Evolutionary conservation across 1,139 yeast genomes (phyloP).

Genomic region (Zygosaccharomyces sapae): DNA sequence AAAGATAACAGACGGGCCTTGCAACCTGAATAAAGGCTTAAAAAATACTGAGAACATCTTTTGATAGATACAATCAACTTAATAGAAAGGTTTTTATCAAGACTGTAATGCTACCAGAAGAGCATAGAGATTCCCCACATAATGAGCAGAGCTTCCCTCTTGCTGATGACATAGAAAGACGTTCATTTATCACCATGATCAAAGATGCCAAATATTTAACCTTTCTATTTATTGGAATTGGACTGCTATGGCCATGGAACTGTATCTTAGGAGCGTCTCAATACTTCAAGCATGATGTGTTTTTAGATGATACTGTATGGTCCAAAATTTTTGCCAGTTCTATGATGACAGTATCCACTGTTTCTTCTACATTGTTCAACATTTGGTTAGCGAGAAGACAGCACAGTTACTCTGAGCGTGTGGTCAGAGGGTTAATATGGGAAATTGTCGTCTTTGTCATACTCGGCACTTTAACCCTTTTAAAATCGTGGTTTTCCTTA

Average conservation of each 20-base stretch:
- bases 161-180: not conserved
- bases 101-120: not conserved
- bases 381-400: conserved; percentile 67
- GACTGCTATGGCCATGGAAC: conserved; percentile 96
- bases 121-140: not conserved
- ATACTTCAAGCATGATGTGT: conserved; percentile 61
- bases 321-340: conserved; percentile 69
- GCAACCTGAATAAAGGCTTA: not conserved
- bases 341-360: conserved; percentile 84
- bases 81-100: not conserved
- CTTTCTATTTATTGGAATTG: conserved; percentile 66
- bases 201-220: conserved; percentile 50
- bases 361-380: conserved; percentile 61
- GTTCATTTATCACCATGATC: conserved; percentile 15
- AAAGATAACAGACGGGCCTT: not conserved
- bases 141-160: not conserved
- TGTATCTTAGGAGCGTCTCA: conserved; percentile 82
- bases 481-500: conserved; percentile 41
- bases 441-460: conserved; percentile 53
- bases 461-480: conserved; percentile 36
- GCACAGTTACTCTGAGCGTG: conserved; percentile 58
- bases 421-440: conserved; percentile 54
- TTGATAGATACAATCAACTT: no score
- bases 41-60: no score
- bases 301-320: conserved; percentile 50